Evolutionary conservation across 1,284 basidiomycete genomes (phyloP).

Genomic region (Boletus sp.): DNA sequence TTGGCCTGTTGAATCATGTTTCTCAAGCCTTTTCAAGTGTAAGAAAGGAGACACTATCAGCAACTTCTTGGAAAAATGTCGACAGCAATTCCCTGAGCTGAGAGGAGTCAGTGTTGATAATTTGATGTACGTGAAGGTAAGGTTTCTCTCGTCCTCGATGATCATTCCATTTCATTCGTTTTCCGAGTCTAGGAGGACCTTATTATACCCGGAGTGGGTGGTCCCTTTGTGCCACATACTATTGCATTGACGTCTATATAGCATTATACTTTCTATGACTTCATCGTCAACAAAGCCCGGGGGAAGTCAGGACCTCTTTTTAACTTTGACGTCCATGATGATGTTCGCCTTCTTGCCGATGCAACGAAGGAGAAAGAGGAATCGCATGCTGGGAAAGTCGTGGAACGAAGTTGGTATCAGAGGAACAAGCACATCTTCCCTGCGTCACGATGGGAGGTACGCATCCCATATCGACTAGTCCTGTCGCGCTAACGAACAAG

Average conservation of each 20-base stretch:
- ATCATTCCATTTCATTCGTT: slow-evolving; percentile 7
- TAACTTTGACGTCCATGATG: slow-evolving; percentile 99
- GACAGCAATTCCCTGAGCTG: slow-evolving; percentile 91
- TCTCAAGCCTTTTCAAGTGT: slow-evolving; percentile 57
- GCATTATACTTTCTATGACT: slow-evolving; percentile 99
- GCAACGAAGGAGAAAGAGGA: slow-evolving; percentile 98
- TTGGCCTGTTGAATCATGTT: slow-evolving; percentile 1
- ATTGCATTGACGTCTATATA: slow-evolving; percentile 42
- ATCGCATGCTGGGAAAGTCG: slow-evolving; percentile 98
- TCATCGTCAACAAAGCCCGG: slow-evolving; percentile 97
- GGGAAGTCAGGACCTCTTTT: slow-evolving; percentile 98
- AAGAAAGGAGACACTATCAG: slow-evolving; percentile 97
- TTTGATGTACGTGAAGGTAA: slow-evolving; percentile 97
- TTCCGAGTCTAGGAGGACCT: slow-evolving; percentile 77
- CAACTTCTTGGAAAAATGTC: slow-evolving; percentile 90
- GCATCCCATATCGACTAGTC: slow-evolving; percentile 26
- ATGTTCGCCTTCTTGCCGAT: slow-evolving; percentile 94
- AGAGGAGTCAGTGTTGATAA: slow-evolving; percentile 91
- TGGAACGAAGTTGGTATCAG: slow-evolving; percentile 95
- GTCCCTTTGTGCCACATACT: background rate
- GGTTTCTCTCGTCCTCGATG: slow-evolving; percentile 23
- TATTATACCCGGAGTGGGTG: slow-evolving; percentile 87
- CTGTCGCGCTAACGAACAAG: slow-evolving; percentile 6
- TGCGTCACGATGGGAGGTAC: slow-evolving; percentile 90
- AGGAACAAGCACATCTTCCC: slow-evolving; percentile 98